A percentile compares a stretch with the other conserved stretches of the same genome.
These are phyloP conservation scores for Vanderwaltozyma tropicalis DNA, from an alignment of 805 yeast genomes.

Conservation along the genomic window DNA sequence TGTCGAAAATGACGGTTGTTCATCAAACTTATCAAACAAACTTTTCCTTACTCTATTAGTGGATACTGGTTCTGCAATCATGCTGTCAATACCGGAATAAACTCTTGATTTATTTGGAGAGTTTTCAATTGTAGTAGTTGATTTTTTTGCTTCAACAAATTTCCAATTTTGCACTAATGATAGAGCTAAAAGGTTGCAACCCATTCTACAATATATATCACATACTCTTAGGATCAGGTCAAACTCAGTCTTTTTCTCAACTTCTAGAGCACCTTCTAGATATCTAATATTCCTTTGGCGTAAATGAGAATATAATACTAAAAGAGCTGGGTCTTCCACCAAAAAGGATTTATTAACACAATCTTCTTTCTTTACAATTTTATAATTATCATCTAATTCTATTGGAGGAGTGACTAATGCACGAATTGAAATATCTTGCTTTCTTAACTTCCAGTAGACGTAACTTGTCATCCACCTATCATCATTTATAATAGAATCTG, in stretches of 20 bases:
- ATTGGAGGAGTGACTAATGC: conserved; percentile 52
- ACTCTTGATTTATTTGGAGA: not conserved
- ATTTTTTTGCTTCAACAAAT: conserved; percentile 30
- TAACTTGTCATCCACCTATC: conserved; percentile 79
- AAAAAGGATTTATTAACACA: conserved; percentile 35
- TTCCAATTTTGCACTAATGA: conserved; percentile 59
- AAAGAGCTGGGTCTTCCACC: conserved; percentile 74
- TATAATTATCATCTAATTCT: conserved; percentile 26
- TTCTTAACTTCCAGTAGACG: conserved; percentile 58
- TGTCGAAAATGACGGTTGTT: not conserved
- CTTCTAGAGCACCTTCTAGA: conserved; percentile 36
- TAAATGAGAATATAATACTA: conserved; percentile 52
- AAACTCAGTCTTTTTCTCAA: conserved; percentile 42
- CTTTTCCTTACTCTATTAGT: conserved; percentile 18
- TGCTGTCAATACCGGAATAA: conserved; percentile 5
- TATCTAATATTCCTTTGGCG: conserved; percentile 43
- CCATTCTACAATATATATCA: conserved; percentile 72
- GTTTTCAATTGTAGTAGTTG: conserved; percentile 1
- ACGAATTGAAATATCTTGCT: conserved; percentile 44
- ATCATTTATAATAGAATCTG: conserved; percentile 47
- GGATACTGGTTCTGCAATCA: conserved; percentile 13
- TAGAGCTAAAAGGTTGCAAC: conserved; percentile 72
- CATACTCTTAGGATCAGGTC: conserved; percentile 53
- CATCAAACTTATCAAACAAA: conserved; percentile 23
- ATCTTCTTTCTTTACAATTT: conserved; percentile 24